phyloP scores from a whole-genome alignment of 2,329 filamentous ascomycete species.

The Aspergillus hortae region DNA sequence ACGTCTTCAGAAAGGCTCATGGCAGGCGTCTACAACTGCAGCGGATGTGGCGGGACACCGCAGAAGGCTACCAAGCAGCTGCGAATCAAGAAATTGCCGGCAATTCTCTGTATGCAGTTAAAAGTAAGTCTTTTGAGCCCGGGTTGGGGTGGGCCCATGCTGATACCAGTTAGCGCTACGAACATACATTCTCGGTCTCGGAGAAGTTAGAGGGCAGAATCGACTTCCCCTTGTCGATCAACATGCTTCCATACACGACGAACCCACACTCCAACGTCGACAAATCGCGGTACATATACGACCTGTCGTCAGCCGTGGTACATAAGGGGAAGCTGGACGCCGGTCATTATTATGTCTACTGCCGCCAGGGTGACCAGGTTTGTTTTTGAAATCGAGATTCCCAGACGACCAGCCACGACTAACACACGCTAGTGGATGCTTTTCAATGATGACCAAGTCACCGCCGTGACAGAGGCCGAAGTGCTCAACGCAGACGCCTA shows the following conservation, averaged over 20 bases:
- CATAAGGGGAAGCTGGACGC: slow-evolving; percentile 92
- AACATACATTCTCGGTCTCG: slow-evolving; percentile 70
- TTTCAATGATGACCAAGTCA: slow-evolving; percentile 93
- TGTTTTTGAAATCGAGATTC: slow-evolving; percentile 16
- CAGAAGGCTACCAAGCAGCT: slow-evolving; percentile 82
- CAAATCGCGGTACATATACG: slow-evolving; percentile 67
- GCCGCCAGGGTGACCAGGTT: slow-evolving; percentile 71
- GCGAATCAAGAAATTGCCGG: slow-evolving; percentile 78
- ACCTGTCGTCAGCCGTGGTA: slow-evolving; percentile 84
- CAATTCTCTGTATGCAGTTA: slow-evolving; percentile 85
- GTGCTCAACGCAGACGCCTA: slow-evolving; percentile 86
- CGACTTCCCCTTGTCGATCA: slow-evolving; percentile 78
- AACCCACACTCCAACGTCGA: slow-evolving; percentile 44
- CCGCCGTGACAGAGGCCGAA: slow-evolving; percentile 75
- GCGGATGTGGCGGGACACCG: slow-evolving; percentile 66
- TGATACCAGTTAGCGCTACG: slow-evolving; percentile 55
- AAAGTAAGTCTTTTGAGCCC: slow-evolving; percentile 58
- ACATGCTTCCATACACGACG: slow-evolving; percentile 87
- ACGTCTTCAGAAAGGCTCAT: slow-evolving; percentile 73
- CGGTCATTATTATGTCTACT: slow-evolving; percentile 90
- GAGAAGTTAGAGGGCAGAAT: slow-evolving; percentile 87
- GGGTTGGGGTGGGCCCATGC: neutral
- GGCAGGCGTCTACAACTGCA: slow-evolving; percentile 79
- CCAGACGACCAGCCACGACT: neutral
- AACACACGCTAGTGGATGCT: slow-evolving; percentile 70